Base-by-base conservation (phyloP, 495 filamentous ascomycete genomes). In the Lepidopterella palustris region DNA sequence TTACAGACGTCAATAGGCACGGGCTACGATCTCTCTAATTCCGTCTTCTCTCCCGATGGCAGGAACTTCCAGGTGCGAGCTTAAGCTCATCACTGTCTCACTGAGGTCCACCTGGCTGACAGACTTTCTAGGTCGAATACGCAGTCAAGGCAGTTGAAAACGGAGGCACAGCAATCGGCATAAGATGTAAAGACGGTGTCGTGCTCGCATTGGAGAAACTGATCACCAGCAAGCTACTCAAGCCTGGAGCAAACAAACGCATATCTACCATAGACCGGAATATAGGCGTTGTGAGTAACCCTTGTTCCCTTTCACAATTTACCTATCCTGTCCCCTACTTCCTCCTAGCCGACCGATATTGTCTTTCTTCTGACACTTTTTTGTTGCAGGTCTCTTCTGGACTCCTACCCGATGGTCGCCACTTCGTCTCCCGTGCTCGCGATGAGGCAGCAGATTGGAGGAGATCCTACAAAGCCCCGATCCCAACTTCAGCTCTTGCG, bases 91-190 rank as follows among this genome's bases (percentile, higher is more conserved):
- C 10, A 5, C 25, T 25, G 54, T 40, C 51, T n/a, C 42, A 53
- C 21, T 42, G 45, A 47, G 48, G 42, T 55, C 47, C 13, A 15
- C 35, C 13, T 18, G 39, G 40, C 26, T 52, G n/a, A 20, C 25
- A 57, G 20, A 39, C 55, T 50, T n/a, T n/a, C 13, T 25, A 84
- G 82, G 93, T 97, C 72, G 93, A 98, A 80, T 98, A 98, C 76
- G 93, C 93, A 59, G 85, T 93, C 58, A 98, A 98, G 80, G 93
- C 93, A 60, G 93, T 98, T 52, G 93, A 98, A 78, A 97, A 96
- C 70, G 93, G 95, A 60, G 92, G 93, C 69, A 98, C 93, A 26
- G 90, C 90, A 52, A 84, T 98, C 78, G 93, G 93, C 65, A 95
- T 98, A 74, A 81, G 92, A 69, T 97, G 92, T 80, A 95, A 95